Evolutionary conservation across 495 filamentous ascomycete species (phyloP).

Genomic region (Glarea lozoyensis): DNA sequence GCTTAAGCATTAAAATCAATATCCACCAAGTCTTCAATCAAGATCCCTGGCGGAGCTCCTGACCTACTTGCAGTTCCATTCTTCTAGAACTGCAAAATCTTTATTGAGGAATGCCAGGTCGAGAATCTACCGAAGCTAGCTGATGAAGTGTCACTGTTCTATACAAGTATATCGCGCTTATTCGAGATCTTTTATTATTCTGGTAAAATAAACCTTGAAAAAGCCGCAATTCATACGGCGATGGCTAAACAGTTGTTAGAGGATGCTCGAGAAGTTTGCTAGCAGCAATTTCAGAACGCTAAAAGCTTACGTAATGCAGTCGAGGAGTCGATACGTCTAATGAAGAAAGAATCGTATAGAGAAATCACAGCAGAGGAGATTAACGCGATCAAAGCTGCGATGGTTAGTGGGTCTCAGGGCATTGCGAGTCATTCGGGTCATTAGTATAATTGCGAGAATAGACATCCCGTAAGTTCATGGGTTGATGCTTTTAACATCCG

Average conservation of each 20-base stretch:
- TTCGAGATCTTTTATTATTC: conserved; percentile 13
- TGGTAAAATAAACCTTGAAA: conserved; percentile 9
- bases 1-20: conserved; percentile 9
- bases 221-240: conserved; percentile 11
- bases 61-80: conserved; percentile 8
- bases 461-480: conserved; percentile 24
- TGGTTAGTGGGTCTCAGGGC: conserved; percentile 23
- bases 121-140: conserved; percentile 21
- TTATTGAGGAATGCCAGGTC: conserved; percentile 15
- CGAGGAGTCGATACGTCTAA: conserved; percentile 12
- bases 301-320: conserved; percentile 14
- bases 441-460: conserved; percentile 27
- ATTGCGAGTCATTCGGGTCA: conserved; percentile 27
- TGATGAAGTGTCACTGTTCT: conserved; percentile 18
- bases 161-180: conserved; percentile 13
- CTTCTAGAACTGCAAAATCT: conserved; percentile 13
- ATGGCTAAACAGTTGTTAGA: conserved; percentile 14
- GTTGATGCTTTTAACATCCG: conserved; percentile 8
- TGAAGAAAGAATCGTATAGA: conserved; percentile 19
- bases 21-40: conserved; percentile 6
- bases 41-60: conserved; percentile 13
- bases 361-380: conserved; percentile 24
- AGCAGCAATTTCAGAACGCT: conserved; percentile 15
- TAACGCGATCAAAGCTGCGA: conserved; percentile 22
- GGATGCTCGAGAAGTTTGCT: conserved; percentile 12